Percentiles rank a stretch among this genome's conserved stretches.
Conservation (phyloP, 176 grass and related monocot genomes). For the Oryza glaberrima region DNA sequence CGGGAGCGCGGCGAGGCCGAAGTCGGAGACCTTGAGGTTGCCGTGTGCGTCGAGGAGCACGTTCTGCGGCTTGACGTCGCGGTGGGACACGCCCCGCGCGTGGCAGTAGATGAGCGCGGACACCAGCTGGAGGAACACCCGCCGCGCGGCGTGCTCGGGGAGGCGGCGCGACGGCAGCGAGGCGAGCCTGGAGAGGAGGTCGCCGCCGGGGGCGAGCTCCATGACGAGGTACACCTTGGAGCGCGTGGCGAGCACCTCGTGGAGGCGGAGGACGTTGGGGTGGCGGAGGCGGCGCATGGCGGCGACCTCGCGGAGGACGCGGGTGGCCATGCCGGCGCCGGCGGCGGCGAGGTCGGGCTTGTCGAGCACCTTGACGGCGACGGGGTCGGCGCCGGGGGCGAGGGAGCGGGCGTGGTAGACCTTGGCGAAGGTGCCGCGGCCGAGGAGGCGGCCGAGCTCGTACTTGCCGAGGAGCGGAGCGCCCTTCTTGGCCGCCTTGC, state of each 20-base stretch:
- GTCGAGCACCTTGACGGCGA: conserved; percentile 85
- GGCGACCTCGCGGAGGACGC: conserved; percentile 71
- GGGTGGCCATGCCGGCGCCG: conserved; percentile 44
- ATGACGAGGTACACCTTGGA: conserved; percentile 90
- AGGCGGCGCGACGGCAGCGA: conserved; percentile 54
- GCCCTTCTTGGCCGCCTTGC: conserved; percentile 21
- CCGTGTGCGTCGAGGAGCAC: conserved; percentile 72
- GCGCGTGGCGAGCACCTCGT: conserved; percentile 86
- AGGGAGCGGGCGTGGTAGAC: conserved; percentile 80
- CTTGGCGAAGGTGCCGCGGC: conserved; percentile 93
- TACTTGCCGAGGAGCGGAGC: conserved; percentile 83
- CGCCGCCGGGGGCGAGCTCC: conserved; percentile 85
- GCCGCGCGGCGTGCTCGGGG: conserved; percentile 56
- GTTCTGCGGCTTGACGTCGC: conserved; percentile 97
- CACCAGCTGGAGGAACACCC: conserved; percentile 80
- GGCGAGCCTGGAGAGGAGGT: conserved; percentile 62
- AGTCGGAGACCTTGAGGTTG: conserved; percentile 88
- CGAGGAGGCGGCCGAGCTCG: conserved; percentile 76
- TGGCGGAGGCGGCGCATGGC: conserved; percentile 92
- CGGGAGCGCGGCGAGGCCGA: conserved; percentile 86
- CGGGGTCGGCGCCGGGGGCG: conserved; percentile 43
- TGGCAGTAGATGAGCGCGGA: conserved; percentile 90
- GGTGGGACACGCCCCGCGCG: conserved; percentile 80
- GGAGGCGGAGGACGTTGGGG: conserved; percentile 78
- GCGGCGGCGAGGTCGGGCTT: conserved; percentile 50